These are phyloP conservation scores for Lipomyces starkeyi DNA, from an alignment of 805 yeast genomes.

Conservation along the genomic window DNA sequence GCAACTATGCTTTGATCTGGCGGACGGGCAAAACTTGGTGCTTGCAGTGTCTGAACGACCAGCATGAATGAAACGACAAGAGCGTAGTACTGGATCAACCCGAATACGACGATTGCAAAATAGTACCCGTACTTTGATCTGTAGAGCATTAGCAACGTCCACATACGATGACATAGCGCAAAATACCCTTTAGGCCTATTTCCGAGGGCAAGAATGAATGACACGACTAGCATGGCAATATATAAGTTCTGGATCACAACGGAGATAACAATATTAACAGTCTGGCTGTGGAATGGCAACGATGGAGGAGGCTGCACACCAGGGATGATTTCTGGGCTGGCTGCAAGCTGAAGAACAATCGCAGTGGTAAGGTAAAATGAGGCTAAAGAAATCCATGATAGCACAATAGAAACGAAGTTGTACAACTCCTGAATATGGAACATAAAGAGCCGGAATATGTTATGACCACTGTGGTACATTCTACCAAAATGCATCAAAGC, in stretches of 20 bases:
- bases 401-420: constrained; percentile 58
- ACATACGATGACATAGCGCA: background rate
- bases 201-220: constrained; percentile 68
- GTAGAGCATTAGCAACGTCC: background rate
- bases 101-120: constrained; percentile 60
- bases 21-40: constrained; percentile 44
- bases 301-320: constrained; percentile 19
- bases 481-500: constrained; percentile 61
- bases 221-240: constrained; percentile 60
- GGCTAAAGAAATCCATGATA: constrained; percentile 69
- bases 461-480: constrained; percentile 62
- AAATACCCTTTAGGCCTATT: constrained; percentile 62
- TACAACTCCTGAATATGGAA: constrained; percentile 63
- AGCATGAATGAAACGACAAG: constrained; percentile 63
- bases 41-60: constrained; percentile 58
- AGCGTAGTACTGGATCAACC: constrained; percentile 64
- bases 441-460: constrained; percentile 55
- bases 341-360: constrained; percentile 57
- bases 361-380: constrained; percentile 68
- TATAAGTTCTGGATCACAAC: constrained; percentile 59
- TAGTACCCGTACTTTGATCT: constrained; percentile 58
- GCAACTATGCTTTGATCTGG: constrained; percentile 40
- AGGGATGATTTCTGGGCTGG: constrained; percentile 48
- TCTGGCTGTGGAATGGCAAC: constrained; percentile 38
- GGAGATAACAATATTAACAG: constrained; percentile 27